These are phyloP conservation scores for Rickenella mellea DNA, from an alignment of 768 basidiomycete species.

Conservation along the genomic window DNA sequence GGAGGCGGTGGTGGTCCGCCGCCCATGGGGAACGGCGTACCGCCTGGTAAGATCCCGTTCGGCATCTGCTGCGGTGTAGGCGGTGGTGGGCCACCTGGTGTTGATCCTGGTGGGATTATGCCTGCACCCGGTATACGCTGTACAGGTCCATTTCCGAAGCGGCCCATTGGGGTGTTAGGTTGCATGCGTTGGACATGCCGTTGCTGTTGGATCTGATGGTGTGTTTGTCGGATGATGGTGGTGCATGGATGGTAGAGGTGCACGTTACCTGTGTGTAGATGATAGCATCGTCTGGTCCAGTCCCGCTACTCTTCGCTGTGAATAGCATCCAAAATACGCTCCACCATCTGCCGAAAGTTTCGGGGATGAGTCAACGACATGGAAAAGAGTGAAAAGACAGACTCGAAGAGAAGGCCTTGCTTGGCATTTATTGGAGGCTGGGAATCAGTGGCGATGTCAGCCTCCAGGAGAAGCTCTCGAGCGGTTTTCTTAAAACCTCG, in stretches of 20 bases:
- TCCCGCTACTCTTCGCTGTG: conserved; percentile 64
- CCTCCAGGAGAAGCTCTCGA: conserved; percentile 53
- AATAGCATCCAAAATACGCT: conserved; percentile 84
- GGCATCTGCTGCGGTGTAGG: conserved; percentile 15
- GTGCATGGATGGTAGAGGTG: conserved; percentile 11
- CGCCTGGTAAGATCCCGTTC: conserved; percentile 20
- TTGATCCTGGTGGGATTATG: conserved; percentile 13
- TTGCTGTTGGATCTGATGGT: conserved; percentile 16
- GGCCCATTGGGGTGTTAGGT: background rate
- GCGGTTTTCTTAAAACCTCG: conserved; percentile 72
- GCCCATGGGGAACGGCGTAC: conserved; percentile 9
- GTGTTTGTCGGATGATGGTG: conserved; percentile 18
- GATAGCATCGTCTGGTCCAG: conserved; percentile 61
- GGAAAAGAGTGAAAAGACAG: conserved; percentile 19
- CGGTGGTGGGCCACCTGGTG: conserved; percentile 8
- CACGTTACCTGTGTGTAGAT: conserved; percentile 52
- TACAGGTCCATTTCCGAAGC: conserved; percentile 1
- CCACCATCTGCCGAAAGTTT: conserved; percentile 57
- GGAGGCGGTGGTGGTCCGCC: conserved; percentile 6
- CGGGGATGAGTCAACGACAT: conserved; percentile 6
- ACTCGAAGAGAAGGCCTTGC: conserved; percentile 81
- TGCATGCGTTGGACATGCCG: conserved; percentile 16
- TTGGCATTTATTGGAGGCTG: conserved; percentile 74
- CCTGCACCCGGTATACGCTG: conserved; percentile 23
- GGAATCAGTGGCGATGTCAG: conserved; percentile 52